phyloP scores from a whole-genome alignment of 192 early-diverging fungal species.

The Rhizophagus clarus region DNA sequence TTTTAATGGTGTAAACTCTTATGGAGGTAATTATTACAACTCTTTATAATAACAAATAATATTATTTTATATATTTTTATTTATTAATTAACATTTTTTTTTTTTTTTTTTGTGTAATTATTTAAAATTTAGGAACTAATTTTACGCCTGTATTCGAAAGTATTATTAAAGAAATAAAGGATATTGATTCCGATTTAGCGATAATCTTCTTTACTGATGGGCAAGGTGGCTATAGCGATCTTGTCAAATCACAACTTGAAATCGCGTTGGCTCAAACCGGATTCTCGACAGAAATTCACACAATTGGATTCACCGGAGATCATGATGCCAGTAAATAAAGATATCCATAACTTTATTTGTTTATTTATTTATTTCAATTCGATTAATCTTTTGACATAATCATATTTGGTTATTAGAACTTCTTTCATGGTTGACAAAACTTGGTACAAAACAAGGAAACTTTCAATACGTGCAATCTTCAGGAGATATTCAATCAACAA shows the following conservation, averaged over 20 bases:
- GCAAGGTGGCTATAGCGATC: not conserved
- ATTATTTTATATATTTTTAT: not conserved
- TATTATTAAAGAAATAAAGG: slow-evolving; percentile 19
- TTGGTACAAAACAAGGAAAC: slow-evolving; percentile 42
- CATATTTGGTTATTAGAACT: slow-evolving; percentile 6
- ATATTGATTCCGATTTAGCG: slow-evolving; percentile 32
- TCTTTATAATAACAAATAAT: not conserved
- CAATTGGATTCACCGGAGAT: slow-evolving; percentile 40
- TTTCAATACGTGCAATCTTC: slow-evolving; percentile 45
- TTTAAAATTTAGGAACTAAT: slow-evolving; percentile 38
- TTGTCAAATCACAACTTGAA: not conserved
- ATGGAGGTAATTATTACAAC: slow-evolving; percentile 37
- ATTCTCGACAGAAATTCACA: slow-evolving; percentile 36
- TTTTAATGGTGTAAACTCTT: slow-evolving; percentile 29
- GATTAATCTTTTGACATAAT: not conserved
- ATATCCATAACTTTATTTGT: not conserved
- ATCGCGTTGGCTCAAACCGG: not conserved
- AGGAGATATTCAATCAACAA: slow-evolving; percentile 34
- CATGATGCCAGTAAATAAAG: slow-evolving; percentile 39
- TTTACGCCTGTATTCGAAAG: slow-evolving; percentile 38
- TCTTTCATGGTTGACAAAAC: slow-evolving; percentile 44
- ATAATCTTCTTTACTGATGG: slow-evolving; percentile 50
- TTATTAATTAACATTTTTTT: not conserved
- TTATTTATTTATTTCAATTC: not conserved
- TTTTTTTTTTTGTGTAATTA: not conserved